Evolutionary conservation across 2,329 filamentous ascomycete genomes (phyloP), one percentile per base, ranked within the genome.

Genomic region (Canariomyces notabilis): DNA sequence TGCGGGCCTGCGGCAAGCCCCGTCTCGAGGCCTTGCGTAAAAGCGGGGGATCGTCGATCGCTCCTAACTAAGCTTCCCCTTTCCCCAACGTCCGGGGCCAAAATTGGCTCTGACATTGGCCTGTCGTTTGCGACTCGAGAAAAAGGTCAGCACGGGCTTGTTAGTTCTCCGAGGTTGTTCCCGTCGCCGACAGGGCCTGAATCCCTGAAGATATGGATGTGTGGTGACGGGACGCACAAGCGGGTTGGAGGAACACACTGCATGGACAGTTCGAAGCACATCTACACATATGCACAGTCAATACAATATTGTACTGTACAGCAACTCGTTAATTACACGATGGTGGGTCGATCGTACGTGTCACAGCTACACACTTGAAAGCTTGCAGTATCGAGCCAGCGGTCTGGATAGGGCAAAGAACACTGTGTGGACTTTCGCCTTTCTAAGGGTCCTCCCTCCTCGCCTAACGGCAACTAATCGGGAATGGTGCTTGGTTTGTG

Each of bases 71-170:
- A n/a, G n/a, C n/a, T n/a, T n/a, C n/a, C 32, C 31, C n/a, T 42
- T 42, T 42, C 32, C 35, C 36, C 31, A 26, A 18, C 8, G 38
- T 35, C 21, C n/a, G n/a, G n/a, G n/a, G n/a, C n/a, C n/a, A n/a
- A n/a, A n/a, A n/a, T n/a, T n/a, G n/a, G n/a, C n/a, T n/a, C n/a
- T n/a, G n/a, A n/a, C n/a, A n/a, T n/a, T n/a, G n/a, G n/a, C n/a
- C n/a, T n/a, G n/a, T n/a, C n/a, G n/a, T n/a, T n/a, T n/a, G n/a
- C n/a, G 37, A 22, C 31, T 18, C 26, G 7, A 29, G 26, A 29
- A 29, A 29, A 23, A 38, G 16, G 20, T 36, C 40, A 37, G 41
- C 41, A 31, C 34, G 41, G 41, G 21, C 15, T 41, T 11, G 26
- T 41, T 4, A 15, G 21, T 38, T 38, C 14, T 14, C 19, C n/a